Percentiles rank a stretch among this genome's conserved stretches.
phyloP scores from a whole-genome alignment of 208 protist genomes.

The Wallacemonas sp. region DNA sequence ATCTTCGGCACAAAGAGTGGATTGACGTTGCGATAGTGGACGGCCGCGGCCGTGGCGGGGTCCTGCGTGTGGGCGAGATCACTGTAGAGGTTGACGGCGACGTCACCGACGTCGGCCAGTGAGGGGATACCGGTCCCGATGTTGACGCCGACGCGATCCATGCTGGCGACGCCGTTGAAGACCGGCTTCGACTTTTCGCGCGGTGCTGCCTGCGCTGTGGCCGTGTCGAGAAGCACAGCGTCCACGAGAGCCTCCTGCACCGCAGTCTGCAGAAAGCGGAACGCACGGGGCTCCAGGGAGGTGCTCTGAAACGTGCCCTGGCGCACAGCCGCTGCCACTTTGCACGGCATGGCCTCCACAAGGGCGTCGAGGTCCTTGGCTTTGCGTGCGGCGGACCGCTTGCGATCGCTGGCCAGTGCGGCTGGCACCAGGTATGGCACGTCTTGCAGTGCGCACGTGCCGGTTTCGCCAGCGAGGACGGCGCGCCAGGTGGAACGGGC shows the following conservation, averaged over 20 bases:
- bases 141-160: constrained; percentile 80
- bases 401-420: constrained; percentile 49
- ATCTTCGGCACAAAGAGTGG: constrained; percentile 97
- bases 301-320: constrained; percentile 52
- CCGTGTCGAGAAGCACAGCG: constrained; percentile 38
- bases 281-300: constrained; percentile 52
- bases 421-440: constrained; percentile 66
- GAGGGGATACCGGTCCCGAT: constrained; percentile 92
- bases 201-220: constrained; percentile 20
- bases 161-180: not conserved
- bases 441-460: constrained; percentile 35
- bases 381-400: constrained; percentile 26
- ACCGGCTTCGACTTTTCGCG: constrained; percentile 19
- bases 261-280: constrained; percentile 46
- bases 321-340: constrained; percentile 62
- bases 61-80: constrained; percentile 10
- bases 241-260: constrained; percentile 72
- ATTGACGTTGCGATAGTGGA: constrained; percentile 72
- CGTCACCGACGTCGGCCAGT: constrained; percentile 74
- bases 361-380: constrained; percentile 31
- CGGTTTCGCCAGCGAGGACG: constrained; percentile 68
- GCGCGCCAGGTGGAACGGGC: constrained; percentile 71
- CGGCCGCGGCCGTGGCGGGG: constrained; percentile 11
- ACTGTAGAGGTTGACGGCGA: constrained; percentile 45
- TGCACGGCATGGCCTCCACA: constrained; percentile 59